These are phyloP conservation scores for Pyrenula aspistea DNA, from an alignment of 495 filamentous ascomycete species.

Conservation along the genomic window DNA sequence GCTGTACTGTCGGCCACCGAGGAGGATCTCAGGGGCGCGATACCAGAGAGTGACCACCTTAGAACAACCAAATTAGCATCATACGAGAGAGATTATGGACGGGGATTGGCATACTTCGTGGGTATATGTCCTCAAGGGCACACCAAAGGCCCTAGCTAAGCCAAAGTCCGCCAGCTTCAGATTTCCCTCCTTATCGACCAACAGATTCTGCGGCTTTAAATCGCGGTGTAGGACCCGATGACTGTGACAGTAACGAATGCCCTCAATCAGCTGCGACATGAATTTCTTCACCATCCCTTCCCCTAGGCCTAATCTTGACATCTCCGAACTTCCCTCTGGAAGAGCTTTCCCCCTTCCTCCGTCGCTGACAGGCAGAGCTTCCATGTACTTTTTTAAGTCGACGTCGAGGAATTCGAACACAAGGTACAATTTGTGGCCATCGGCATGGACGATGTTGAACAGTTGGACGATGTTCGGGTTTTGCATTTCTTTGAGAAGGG, in stretches of 20 bases:
- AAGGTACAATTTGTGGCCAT: conserved; percentile 91
- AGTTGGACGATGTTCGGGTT: conserved; percentile 90
- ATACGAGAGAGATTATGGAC: neutral
- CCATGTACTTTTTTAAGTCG: conserved; percentile 98
- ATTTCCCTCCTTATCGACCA: conserved; percentile 91
- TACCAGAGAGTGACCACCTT: conserved; percentile 99
- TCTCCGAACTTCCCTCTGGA: conserved; percentile 61
- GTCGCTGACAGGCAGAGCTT: conserved; percentile 80
- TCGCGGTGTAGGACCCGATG: conserved; percentile 92
- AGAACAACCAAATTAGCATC: neutral
- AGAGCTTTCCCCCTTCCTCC: conserved; percentile 82
- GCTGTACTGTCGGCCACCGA: conserved; percentile 94
- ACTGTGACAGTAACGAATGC: conserved; percentile 90
- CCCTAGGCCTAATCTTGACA: conserved; percentile 66
- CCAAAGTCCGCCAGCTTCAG: conserved; percentile 97
- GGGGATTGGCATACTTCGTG: conserved; percentile 54
- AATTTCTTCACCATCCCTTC: conserved; percentile 93
- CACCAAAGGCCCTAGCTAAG: conserved; percentile 89
- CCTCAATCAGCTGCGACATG: conserved; percentile 86
- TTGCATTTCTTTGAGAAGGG: conserved; percentile 91
- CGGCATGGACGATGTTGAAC: conserved; percentile 90
- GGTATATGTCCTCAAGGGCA: conserved; percentile 91
- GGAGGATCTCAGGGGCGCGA: conserved; percentile 91
- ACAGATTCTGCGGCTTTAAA: conserved; percentile 93
- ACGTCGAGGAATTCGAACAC: conserved; percentile 92